Base-by-base conservation (phyloP, 305 asterid genomes). In the Fraxinus paxiana region DNA sequence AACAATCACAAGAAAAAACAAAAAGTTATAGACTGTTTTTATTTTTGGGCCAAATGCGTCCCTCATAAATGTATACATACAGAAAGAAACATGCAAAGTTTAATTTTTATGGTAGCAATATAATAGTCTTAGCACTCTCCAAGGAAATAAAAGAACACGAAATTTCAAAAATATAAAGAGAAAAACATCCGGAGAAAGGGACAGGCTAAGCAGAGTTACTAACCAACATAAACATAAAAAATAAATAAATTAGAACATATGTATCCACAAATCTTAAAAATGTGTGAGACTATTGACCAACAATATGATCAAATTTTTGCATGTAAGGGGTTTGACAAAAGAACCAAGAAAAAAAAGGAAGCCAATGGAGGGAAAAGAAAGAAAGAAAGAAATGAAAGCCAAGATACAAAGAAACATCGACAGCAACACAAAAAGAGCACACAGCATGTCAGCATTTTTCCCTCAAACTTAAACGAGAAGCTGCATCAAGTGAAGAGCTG, bases 1-100 rank as follows among this genome's bases (percentile, higher is more conserved):
- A 87, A 79, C 79, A 87, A 84, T 72, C 80, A 82, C 30, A 82
- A 41, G 51, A 84, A 77, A 56, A 38, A 71, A 37, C 77, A 73
- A 85, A 85, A 79, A 70, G 81, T 59, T 69, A 79, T 61, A 83
- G 63, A 69, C 37, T 34, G 33, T 30, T 59, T 59, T 61, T 24
- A 18, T 18, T 18, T 17, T 15, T 71, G 73, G 20, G 73, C 73
- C 56, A 59, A 26, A 46, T 35, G 38, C 51, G 76, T n/a, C 13
- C 30, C 4, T 18, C 77, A 33, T 41, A 51, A 51, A 71, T 26
- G 35, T 2, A 10, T 12, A 24, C 33, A 9, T 24, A 34, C 72
- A 24, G 33, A 24, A 63, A 26, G 34, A 63, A 26, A 24, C 6
- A 1, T 0, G n/a, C 34, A 63, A 22, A 24, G 71, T 63, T 24